Percentiles rank a stretch among this genome's conserved stretches.
These are phyloP conservation scores for Trichoderma sp. DNA, from an alignment of 2,329 filamentous ascomycete genomes.

Conservation along the genomic window DNA sequence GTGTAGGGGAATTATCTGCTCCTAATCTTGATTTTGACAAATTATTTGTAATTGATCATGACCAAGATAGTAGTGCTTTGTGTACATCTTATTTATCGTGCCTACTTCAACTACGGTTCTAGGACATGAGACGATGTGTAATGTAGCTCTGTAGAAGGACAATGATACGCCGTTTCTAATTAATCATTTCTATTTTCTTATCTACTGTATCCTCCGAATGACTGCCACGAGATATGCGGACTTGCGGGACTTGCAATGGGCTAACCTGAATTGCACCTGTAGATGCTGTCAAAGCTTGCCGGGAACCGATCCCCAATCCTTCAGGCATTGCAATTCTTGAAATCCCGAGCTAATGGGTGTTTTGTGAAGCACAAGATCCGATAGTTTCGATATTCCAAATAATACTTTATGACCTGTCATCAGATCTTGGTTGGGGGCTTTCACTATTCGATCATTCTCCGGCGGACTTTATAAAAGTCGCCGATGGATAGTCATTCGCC, in stretches of 20 bases:
- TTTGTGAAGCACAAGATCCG: neutral
- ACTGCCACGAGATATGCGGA: neutral
- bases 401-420: neutral
- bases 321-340: neutral
- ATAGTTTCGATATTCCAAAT: too few species aligned
- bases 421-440: neutral
- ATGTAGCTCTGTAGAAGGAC: neutral
- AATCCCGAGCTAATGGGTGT: rapidly evolving
- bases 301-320: neutral
- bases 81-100: neutral
- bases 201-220: neutral
- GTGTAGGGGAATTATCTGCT: neutral
- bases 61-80: neutral
- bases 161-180: neutral
- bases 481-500: neutral
- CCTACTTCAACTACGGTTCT: neutral
- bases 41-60: neutral
- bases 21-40: neutral
- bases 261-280: neutral
- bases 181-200: neutral
- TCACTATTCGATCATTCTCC: neutral
- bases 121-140: neutral
- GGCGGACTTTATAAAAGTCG: neutral
- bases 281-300: neutral
- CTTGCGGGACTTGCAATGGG: neutral